Evolutionary conservation across 1,284 basidiomycete genomes (phyloP), one percentile per base, ranked within the genome.

Genomic region (Ustilago esculenta): DNA sequence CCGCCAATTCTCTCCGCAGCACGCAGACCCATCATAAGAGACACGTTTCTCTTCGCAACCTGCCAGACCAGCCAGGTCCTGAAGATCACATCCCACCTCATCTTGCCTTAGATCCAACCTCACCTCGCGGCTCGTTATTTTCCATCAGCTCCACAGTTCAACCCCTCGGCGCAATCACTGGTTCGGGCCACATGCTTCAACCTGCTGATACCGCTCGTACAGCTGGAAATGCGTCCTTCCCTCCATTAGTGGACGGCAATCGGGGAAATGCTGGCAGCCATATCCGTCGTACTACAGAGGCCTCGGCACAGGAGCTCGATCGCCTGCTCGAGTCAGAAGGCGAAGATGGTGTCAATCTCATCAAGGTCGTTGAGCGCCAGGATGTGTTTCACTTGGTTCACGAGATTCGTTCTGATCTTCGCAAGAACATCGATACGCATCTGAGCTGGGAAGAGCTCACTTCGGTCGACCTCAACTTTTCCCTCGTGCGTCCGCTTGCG

Each of bases 371-470:
- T 18, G 63, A 70, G 52, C 60, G 57, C 7, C 63, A 67, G 18
- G 55, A 70, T 23, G 70, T 76, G 9, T 78, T 73, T 21, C 76
- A 76, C 18, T 41, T 76, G 17, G 55, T 76, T 39, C 76, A 78
- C 14, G 35, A 51, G 36, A 68, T 78, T 30, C 60, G 74, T 12
- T 18, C 44, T 8, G 72, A 77, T 34, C 43, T 78, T 24, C 44
- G 65, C 35, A 59, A 51, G 27, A 76, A 70, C 36, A 78, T 78
- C 48, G 76, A 76, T 48, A 75, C 76, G 2, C 63, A 69, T 43
- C 70, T 78, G 29, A 59, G 70, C 47, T 76, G 72, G 75, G 72
- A 76, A 25, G 72, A 77, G 52, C 63, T 78, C 35, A 75, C 70
- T 9, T 60, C 61, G 33, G 58, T 73, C 33, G 76, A 78, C 36